Evolutionary conservation across 768 basidiomycete species (phyloP).

Genomic region (Naganishia vishniacii): DNA sequence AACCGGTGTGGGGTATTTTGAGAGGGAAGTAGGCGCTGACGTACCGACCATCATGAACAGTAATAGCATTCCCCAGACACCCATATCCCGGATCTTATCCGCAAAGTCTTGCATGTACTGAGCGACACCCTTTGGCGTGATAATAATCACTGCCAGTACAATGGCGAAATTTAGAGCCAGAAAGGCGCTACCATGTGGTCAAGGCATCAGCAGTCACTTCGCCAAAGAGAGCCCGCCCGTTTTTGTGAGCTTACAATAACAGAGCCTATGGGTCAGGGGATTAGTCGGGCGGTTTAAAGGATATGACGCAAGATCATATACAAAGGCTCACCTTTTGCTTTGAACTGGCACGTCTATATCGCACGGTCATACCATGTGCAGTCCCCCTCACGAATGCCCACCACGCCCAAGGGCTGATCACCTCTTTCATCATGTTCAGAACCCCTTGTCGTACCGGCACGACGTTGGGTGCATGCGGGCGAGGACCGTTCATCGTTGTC

Average conservation of each 20-base stretch:
- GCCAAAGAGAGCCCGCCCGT: background rate
- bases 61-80: slow-evolving; percentile 33
- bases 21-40: slow-evolving; percentile 16
- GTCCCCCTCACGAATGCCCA: background rate
- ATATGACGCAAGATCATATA: background rate
- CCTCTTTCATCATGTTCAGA: background rate
- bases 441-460: background rate
- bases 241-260: background rate
- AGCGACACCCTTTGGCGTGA: slow-evolving; percentile 42
- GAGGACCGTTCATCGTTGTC: background rate
- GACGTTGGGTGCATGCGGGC: background rate
- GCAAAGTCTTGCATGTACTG: slow-evolving; percentile 39
- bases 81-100: slow-evolving; percentile 33
- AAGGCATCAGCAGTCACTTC: background rate
- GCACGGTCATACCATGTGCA: background rate
- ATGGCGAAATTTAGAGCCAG: slow-evolving; percentile 34
- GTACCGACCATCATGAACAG: slow-evolving; percentile 38
- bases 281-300: too few species aligned
- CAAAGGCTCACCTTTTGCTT: slow-evolving; percentile 15
- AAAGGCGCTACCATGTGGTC: slow-evolving; percentile 32
- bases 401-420: background rate
- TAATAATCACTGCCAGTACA: slow-evolving; percentile 39
- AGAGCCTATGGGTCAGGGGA: too few species aligned
- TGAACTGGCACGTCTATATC: slow-evolving; percentile 15
- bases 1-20: background rate